Evolutionary conservation across 208 protist genomes (phyloP).

Genomic region (Acanthamoeba healyi): DNA sequence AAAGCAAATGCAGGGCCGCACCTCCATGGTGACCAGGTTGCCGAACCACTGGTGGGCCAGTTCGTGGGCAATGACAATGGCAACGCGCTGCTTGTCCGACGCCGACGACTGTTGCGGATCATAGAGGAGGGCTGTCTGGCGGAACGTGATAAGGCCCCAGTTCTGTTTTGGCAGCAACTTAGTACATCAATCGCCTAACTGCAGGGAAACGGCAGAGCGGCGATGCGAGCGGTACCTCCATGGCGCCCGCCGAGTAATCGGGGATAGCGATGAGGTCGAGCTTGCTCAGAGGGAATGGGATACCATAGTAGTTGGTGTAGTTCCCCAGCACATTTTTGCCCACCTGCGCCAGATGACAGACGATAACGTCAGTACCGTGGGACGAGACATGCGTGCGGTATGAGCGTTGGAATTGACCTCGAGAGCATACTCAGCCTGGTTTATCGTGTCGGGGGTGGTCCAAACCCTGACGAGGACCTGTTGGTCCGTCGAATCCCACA

Average conservation of each 20-base stretch:
- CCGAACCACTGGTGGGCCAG: slow-evolving; percentile 98
- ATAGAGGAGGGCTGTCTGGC: slow-evolving; percentile 90
- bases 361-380: not conserved
- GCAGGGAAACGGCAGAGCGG: not conserved
- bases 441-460: not conserved
- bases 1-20: too few species aligned
- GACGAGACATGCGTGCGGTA: not conserved
- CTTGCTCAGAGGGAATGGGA: slow-evolving; percentile 92
- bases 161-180: slow-evolving; percentile 89
- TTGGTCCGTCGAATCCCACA: not conserved
- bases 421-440: slow-evolving; percentile 46
- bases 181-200: too few species aligned
- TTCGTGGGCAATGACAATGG: slow-evolving; percentile 77
- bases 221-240: too few species aligned
- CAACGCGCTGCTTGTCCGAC: slow-evolving; percentile 74
- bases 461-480: not conserved
- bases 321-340: slow-evolving; percentile 42
- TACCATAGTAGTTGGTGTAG: slow-evolving; percentile 76
- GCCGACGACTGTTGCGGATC: slow-evolving; percentile 87
- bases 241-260: slow-evolving; percentile 93
- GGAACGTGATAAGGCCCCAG: slow-evolving; percentile 97
- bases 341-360: not conserved
- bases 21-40: slow-evolving; percentile 96
- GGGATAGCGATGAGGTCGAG: slow-evolving; percentile 96
- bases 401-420: slow-evolving; percentile 77